Evolutionary conservation across 139 green algal genomes (phyloP), one percentile per base, ranked within the genome.

Genomic region (Chlorella sorokiniana): DNA sequence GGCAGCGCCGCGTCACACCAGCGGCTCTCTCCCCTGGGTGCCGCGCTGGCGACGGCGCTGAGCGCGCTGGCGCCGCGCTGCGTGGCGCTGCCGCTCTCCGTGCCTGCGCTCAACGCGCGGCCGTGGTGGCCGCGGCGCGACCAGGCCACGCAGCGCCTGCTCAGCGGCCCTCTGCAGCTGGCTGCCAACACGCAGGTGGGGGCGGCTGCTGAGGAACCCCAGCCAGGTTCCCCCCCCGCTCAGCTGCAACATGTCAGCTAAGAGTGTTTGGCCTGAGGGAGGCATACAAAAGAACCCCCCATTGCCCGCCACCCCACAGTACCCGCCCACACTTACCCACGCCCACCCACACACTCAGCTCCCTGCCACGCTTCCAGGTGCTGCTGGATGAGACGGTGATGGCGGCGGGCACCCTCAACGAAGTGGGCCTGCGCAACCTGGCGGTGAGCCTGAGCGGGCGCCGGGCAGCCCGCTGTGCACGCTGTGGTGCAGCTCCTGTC

Each of bases 321-420:
- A 16, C 48, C 48, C 14, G 14, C 11, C 48, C 16, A 59, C 48
- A 59, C 16, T 16, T 25, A 11, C 16, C 16, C 48, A 59, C 48
- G 48, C 48, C 48, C 16, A 16, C 48, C 48, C 48, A 59, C 48
- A 59, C 16, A 59, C 48, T 59, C 11, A 25, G 7, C 7, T 41
- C 8, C 62, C 29, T 7, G 31, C 11, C 6, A n/a, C 1, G 8
- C 16, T 5, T 41, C 7, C 54, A 90, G 80, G 59, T 94, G 74
- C 37, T 96, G 76, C 81, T 96, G 74, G 93, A 96, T 67, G 93
- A 95, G 88, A 94, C 89, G 2, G 67, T 75, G 1, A 80, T 96
- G 88, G 41, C 45, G 31, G 48, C 86, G 7, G 93, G 91, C 11
- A 84, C 88, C n/a, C 86, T 96, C 33, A 68, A 31, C 0, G 80